Evolutionary conservation across 2,329 filamentous ascomycete genomes (phyloP).

Genomic region (Fusarium napiforme): DNA sequence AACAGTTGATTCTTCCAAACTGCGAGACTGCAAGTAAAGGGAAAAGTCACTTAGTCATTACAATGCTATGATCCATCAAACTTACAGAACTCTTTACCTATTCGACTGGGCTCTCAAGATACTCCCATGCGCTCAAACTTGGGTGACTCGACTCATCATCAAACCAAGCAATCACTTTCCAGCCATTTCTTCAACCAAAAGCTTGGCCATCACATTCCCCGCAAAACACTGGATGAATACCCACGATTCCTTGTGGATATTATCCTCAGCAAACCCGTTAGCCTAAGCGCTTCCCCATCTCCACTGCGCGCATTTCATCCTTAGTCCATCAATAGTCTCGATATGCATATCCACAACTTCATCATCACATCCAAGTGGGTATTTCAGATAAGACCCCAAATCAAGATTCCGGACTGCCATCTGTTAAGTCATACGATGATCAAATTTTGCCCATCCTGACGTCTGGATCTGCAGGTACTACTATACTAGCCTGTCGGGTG

Average conservation of each 20-base stretch:
- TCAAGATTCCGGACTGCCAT: background rate
- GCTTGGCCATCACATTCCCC: background rate
- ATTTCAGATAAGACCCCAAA: background rate
- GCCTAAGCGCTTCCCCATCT: background rate
- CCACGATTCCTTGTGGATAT: background rate
- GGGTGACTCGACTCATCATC: background rate
- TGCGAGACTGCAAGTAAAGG: no score
- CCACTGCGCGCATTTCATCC: background rate
- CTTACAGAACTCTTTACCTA: background rate
- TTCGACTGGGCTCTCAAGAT: background rate
- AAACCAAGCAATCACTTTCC: background rate
- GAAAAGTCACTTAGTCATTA: rapidly evolving
- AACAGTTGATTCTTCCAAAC: background rate
- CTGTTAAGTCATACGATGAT: background rate
- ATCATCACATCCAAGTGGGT: background rate
- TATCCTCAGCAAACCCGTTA: background rate
- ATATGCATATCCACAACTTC: background rate
- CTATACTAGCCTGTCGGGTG: background rate
- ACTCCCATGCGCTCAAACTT: background rate
- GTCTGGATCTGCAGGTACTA: background rate
- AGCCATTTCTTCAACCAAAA: background rate
- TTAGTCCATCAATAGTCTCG: background rate
- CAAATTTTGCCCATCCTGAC: background rate
- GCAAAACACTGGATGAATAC: background rate
- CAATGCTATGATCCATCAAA: no score